Evolutionary conservation across 176 grass and related monocot genomes (phyloP).

Genomic region (Zea mays): DNA sequence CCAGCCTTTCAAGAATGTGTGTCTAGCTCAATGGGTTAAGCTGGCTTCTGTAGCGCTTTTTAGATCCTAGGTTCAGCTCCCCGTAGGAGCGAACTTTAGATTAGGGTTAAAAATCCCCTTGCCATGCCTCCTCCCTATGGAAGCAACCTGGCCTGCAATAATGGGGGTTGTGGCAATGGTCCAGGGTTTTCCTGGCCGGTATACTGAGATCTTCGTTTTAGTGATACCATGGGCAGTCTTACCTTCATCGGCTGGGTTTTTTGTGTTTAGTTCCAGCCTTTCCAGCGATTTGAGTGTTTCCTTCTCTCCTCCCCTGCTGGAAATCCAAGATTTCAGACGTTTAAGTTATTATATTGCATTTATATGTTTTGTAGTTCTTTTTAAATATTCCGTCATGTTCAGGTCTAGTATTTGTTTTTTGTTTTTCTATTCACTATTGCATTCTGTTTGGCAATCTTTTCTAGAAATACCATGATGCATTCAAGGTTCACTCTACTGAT

Average conservation of each 20-base stretch:
- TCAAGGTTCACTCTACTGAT: conserved; percentile 30
- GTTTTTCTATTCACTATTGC: neutral
- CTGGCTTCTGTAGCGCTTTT: no score
- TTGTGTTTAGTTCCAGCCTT: neutral
- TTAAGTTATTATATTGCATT: neutral
- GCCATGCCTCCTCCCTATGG: no score
- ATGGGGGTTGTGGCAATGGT: no score
- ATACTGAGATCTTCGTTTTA: no score
- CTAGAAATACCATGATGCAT: neutral
- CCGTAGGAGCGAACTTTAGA: no score
- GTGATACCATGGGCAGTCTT: no score
- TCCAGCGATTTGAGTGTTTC: neutral
- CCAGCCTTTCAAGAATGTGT: neutral
- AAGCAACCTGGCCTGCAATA: no score
- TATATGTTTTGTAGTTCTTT: conserved; percentile 16
- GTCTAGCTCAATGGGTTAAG: no score
- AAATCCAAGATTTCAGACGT: neutral
- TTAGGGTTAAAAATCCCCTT: no score
- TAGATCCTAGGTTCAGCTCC: no score
- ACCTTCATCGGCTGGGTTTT: no score
- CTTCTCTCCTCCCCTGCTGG: neutral
- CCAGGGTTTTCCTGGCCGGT: no score
- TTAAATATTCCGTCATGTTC: neutral
- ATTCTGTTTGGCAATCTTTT: conserved; percentile 1
- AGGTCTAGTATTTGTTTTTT: conserved; percentile 12